Percentiles rank a stretch among this genome's conserved stretches.
Conservation (phyloP, 805 yeast species). For the Spencermartinsiella europaea region DNA sequence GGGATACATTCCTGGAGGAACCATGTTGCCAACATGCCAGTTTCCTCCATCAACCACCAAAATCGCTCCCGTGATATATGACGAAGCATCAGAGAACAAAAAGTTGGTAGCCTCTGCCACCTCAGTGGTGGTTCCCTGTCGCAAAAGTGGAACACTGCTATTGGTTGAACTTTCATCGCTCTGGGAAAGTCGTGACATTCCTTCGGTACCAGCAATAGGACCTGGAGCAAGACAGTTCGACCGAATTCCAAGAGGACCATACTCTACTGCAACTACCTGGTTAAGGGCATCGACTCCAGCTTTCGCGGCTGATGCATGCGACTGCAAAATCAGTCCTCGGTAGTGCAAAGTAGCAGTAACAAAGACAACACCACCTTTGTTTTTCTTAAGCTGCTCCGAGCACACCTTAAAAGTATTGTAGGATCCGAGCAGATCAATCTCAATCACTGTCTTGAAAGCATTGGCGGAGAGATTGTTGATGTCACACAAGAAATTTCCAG, state of each 20-base stretch:
- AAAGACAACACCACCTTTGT: conserved; percentile 69
- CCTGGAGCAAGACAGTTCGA: conserved; percentile 91
- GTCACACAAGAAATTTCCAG: conserved; percentile 85
- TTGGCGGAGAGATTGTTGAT: conserved; percentile 73
- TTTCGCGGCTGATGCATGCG: conserved; percentile 92
- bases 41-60: conserved; percentile 85
- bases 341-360: conserved; percentile 89
- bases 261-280: conserved; percentile 79
- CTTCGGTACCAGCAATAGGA: conserved; percentile 82
- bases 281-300: conserved; percentile 91
- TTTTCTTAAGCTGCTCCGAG: conserved; percentile 55
- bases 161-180: conserved; percentile 38
- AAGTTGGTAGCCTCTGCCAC: conserved; percentile 85
- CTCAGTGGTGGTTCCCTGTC: conserved; percentile 60
- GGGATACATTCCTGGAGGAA: neutral
- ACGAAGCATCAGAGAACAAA: conserved; percentile 77
- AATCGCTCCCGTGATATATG: conserved; percentile 70
- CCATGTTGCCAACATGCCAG: conserved; percentile 51
- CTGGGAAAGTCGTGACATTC: conserved; percentile 58
- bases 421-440: conserved; percentile 83
- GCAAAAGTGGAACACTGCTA: conserved; percentile 47
- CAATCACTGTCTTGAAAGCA: conserved; percentile 83
- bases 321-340: conserved; percentile 81
- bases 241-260: conserved; percentile 84
- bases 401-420: conserved; percentile 86